Evolutionary conservation across 2,329 filamentous ascomycete species (phyloP).

Genomic region (Podosphaera aphanis): DNA sequence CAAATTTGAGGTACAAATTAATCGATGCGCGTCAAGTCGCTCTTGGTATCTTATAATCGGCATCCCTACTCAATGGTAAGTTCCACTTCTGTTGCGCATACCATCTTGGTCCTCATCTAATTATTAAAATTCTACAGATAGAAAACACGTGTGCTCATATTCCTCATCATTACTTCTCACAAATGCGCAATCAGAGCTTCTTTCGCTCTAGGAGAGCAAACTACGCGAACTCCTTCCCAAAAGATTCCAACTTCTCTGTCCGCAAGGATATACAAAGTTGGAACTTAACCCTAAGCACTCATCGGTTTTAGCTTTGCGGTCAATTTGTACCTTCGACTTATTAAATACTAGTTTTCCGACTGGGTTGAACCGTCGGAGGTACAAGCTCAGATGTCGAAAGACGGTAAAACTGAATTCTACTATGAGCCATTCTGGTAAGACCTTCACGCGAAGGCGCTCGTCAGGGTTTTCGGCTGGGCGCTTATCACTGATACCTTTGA

Average conservation of each 20-base stretch:
- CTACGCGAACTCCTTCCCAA: slow-evolving; percentile 53
- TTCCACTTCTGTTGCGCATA: no score
- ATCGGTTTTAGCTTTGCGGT: slow-evolving; percentile 58
- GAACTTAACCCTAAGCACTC: slow-evolving; percentile 92
- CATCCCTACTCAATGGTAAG: no score
- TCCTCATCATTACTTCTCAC: no score
- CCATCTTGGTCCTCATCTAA: no score
- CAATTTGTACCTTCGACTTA: slow-evolving; percentile 45
- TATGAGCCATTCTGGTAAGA: slow-evolving; percentile 62
- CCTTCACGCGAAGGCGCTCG: slow-evolving; percentile 49
- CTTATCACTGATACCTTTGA: slow-evolving; percentile 38
- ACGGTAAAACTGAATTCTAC: slow-evolving; percentile 32
- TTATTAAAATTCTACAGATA: no score
- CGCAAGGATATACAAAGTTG: slow-evolving; percentile 45
- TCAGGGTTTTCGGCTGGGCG: slow-evolving; percentile 45
- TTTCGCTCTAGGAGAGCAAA: slow-evolving; percentile 21
- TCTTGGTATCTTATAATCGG: no score
- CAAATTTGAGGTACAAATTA: no score
- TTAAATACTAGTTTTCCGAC: slow-evolving; percentile 23
- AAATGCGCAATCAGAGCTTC: slow-evolving; percentile 18
- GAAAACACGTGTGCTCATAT: no score
- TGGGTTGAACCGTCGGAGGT: slow-evolving; percentile 25
- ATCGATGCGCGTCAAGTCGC: no score
- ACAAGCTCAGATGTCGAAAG: slow-evolving; percentile 32
- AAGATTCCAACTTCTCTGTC: slow-evolving; percentile 60